Evolutionary conservation across 1,284 basidiomycete species (phyloP).

Genomic region (Rhizoctonia solani): DNA sequence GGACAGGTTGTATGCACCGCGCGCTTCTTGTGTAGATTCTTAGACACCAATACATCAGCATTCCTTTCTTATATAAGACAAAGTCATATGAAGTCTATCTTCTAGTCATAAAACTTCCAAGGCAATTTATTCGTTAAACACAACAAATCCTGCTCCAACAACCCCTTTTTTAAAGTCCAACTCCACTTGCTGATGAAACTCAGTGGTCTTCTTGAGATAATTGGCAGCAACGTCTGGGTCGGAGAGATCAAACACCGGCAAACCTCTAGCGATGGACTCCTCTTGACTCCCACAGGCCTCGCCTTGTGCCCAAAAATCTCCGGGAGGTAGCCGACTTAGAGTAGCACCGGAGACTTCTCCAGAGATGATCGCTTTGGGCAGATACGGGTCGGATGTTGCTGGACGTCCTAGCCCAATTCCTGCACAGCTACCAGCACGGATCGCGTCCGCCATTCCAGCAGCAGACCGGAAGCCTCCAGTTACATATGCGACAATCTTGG

Average conservation of each 20-base stretch:
- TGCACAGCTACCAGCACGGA: slow-evolving; percentile 44
- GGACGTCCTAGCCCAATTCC: slow-evolving; percentile 55
- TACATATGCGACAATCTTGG: slow-evolving; percentile 49
- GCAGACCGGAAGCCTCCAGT: slow-evolving; percentile 56
- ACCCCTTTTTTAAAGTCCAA: not conserved
- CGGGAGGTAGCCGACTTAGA: not conserved
- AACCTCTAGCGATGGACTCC: slow-evolving; percentile 2
- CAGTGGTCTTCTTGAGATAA: not conserved
- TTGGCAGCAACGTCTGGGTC: not conserved
- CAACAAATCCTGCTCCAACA: not conserved
- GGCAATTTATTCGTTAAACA: no score
- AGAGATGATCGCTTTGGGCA: slow-evolving; percentile 48
- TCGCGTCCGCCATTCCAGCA: slow-evolving; percentile 50
- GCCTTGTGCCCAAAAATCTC: not conserved
- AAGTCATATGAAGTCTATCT: no score
- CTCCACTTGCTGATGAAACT: not conserved
- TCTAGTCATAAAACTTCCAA: no score
- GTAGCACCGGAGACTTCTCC: slow-evolving; percentile 45
- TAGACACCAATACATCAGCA: no score
- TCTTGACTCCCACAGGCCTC: not conserved
- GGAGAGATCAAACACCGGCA: slow-evolving; percentile 9
- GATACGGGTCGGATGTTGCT: slow-evolving; percentile 51
- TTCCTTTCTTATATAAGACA: no score
- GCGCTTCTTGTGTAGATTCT: no score
- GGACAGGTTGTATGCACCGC: no score